Conservation (phyloP, 2,329 filamentous ascomycete species). For the Pseudocercospora crystallina region DNA sequence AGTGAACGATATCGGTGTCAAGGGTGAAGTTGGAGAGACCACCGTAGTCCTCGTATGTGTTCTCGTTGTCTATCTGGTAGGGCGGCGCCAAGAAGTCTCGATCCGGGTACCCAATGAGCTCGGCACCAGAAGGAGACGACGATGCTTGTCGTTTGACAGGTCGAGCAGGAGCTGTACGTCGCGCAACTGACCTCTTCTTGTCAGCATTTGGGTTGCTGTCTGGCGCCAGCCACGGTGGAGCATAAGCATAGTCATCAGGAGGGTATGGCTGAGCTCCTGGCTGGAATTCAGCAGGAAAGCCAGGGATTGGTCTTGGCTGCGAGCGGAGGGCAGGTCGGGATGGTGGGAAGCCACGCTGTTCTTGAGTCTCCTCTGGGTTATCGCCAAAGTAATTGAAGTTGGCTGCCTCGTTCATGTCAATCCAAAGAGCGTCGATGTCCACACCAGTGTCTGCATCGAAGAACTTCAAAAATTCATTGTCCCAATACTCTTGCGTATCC, state of each 20-base stretch:
- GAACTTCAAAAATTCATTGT: conserved; percentile 62
- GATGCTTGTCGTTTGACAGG: conserved; percentile 17
- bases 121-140: conserved; percentile 12
- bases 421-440: conserved; percentile 71
- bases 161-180: not conserved
- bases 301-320: conserved; percentile 63
- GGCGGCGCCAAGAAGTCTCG: conserved; percentile 62
- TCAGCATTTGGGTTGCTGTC: conserved; percentile 32
- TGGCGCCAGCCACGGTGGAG: conserved; percentile 37
- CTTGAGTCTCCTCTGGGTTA: conserved; percentile 39
- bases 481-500: conserved; percentile 67
- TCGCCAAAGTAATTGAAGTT: conserved; percentile 39
- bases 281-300: conserved; percentile 67
- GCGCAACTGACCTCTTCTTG: conserved; percentile 12
- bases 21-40: conserved; percentile 51
- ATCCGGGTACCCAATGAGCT: conserved; percentile 17
- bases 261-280: conserved; percentile 40
- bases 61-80: conserved; percentile 63
- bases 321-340: conserved; percentile 59
- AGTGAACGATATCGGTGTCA: conserved; percentile 65
- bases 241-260: conserved; percentile 28
- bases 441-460: conserved; percentile 65
- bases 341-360: conserved; percentile 55
- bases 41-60: conserved; percentile 40
- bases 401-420: conserved; percentile 66